Conservation (phyloP, 192 early-diverging fungal genomes). For the Chytriomyces hyalinus region DNA sequence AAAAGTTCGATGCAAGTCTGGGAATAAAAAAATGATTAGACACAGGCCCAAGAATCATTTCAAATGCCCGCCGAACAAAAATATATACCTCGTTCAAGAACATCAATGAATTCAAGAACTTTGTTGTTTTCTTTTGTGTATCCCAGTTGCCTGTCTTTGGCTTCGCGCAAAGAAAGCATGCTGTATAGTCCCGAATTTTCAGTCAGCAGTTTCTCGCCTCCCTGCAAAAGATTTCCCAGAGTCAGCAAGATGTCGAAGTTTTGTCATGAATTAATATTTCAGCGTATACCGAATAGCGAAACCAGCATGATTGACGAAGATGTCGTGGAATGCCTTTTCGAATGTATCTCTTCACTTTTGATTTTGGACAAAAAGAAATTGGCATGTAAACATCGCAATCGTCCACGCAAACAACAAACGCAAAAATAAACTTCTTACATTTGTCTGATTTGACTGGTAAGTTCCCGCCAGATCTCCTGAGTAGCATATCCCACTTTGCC, state of each 20-base stretch:
- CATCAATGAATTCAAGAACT: slow-evolving; percentile 63
- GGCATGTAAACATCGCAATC: not conserved
- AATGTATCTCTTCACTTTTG: slow-evolving; percentile 74
- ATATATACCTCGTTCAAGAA: slow-evolving; percentile 67
- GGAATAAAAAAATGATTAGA: too few relatives aligned
- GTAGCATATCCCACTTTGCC: slow-evolving; percentile 40
- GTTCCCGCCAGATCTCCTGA: slow-evolving; percentile 15
- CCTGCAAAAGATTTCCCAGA: slow-evolving; percentile 66
- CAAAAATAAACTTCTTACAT: slow-evolving; percentile 1
- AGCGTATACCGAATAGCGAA: slow-evolving; percentile 34
- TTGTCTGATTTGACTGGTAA: slow-evolving; percentile 30
- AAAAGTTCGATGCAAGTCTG: slow-evolving; percentile 79
- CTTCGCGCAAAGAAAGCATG: slow-evolving; percentile 51
- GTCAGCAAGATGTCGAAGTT: slow-evolving; percentile 60
- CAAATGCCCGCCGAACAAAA: not conserved
- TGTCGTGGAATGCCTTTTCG: slow-evolving; percentile 80
- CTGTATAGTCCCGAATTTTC: slow-evolving; percentile 65
- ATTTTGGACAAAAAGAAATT: slow-evolving; percentile 12
- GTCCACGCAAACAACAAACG: not conserved
- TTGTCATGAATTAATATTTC: slow-evolving; percentile 3
- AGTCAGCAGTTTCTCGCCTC: slow-evolving; percentile 63
- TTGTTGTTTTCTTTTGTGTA: slow-evolving; percentile 57
- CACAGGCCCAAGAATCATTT: not conserved
- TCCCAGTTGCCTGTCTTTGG: slow-evolving; percentile 37
- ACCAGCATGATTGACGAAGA: slow-evolving; percentile 60